A percentile compares a stretch with the other conserved stretches of the same genome.
Conservation (phyloP, 306 rosid species). For the Dalbergia cochinchinensis region DNA sequence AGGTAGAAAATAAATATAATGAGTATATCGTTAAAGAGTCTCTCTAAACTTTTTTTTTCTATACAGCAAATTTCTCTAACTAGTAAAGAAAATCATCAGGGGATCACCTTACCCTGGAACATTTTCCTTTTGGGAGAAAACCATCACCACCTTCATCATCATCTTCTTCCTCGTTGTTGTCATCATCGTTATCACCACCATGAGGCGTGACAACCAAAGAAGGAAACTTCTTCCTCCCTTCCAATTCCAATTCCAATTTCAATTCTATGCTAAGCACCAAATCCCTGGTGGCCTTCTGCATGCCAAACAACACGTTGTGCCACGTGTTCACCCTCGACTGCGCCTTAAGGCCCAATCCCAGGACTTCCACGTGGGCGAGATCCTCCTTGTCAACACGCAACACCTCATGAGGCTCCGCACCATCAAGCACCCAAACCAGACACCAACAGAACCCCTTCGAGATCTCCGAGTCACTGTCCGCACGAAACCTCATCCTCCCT, state of each 20-base stretch:
- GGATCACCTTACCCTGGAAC: neutral
- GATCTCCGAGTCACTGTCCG: constrained; percentile 89
- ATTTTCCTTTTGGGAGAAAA: neutral
- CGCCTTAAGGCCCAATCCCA: constrained; percentile 57
- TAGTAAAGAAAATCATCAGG: no score
- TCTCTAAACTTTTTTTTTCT: no score
- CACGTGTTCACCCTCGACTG: constrained; percentile 79
- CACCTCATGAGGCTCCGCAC: constrained; percentile 68
- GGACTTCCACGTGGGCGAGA: constrained; percentile 59
- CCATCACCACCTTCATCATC: neutral
- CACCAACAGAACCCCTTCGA: constrained; percentile 84
- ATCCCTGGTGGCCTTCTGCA: constrained; percentile 68
- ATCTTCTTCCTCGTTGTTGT: neutral
- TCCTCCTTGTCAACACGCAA: constrained; percentile 52
- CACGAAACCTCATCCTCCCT: constrained; percentile 68
- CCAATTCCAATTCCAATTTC: neutral
- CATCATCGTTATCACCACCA: neutral
- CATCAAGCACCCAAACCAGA: constrained; percentile 70
- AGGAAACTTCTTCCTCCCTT: neutral
- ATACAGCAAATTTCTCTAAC: no score
- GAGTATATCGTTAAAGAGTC: no score
- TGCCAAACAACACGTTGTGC: constrained; percentile 68
- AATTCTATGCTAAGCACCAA: neutral
- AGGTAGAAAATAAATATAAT: no score
- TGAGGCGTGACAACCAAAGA: neutral